These are phyloP conservation scores for Tilletia caries DNA, from an alignment of 1,284 basidiomycete species.

Conservation along the genomic window DNA sequence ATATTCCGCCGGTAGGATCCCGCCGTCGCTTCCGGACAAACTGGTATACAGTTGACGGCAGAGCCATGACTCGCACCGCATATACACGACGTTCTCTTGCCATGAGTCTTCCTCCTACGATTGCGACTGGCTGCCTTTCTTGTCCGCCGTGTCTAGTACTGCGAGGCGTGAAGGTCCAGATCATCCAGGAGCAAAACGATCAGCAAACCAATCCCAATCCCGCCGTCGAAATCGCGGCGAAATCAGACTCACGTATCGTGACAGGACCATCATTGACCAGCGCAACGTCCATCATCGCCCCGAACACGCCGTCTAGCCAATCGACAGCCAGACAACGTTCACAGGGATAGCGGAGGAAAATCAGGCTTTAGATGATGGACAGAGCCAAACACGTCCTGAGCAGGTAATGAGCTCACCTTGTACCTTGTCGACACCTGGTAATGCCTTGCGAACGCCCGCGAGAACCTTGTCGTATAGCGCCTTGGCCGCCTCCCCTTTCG, in stretches of 20 bases:
- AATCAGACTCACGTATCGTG: conserved; percentile 28
- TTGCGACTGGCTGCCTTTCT: conserved; percentile 18
- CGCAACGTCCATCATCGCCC: conserved; percentile 51
- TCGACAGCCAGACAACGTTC: neutral
- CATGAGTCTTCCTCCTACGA: too few relatives aligned
- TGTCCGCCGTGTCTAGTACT: conserved; percentile 42
- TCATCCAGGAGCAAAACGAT: neutral
- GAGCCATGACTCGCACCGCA: too few relatives aligned
- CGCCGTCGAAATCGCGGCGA: neutral
- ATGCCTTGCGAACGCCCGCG: conserved; percentile 25
- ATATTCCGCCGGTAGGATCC: too few relatives aligned
- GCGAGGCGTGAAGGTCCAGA: neutral
- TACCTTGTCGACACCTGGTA: conserved; percentile 19
- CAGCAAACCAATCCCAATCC: too few relatives aligned
- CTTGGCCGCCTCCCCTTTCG: conserved; percentile 33
- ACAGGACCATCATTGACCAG: conserved; percentile 48
- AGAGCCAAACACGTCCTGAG: too few relatives aligned
- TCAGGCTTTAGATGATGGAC: too few relatives aligned
- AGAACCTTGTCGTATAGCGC: conserved; percentile 42
- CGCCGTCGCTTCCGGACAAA: too few relatives aligned
- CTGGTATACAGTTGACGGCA: too few relatives aligned
- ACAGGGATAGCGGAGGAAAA: too few relatives aligned
- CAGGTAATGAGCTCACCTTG: conserved; percentile 28
- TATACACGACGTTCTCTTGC: too few relatives aligned
- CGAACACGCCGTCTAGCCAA: conserved; percentile 40